Evolutionary conservation across 352 stramenopile species (phyloP).

Genomic region (Globisporangium rhizosaccharum): DNA sequence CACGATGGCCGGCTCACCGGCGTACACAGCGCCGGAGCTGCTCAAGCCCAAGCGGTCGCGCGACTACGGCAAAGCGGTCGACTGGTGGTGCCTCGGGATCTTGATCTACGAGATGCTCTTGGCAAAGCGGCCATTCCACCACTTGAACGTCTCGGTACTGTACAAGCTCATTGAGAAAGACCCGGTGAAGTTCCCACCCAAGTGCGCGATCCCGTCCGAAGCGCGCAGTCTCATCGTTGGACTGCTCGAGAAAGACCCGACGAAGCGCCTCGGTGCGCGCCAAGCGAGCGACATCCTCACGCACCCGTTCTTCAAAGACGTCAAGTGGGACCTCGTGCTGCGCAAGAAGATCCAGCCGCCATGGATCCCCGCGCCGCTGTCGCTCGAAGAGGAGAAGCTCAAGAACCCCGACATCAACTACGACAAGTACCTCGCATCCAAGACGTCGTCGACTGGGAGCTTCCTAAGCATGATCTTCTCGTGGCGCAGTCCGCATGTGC

Average conservation of each 20-base stretch:
- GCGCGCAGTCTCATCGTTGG: constrained; percentile 70
- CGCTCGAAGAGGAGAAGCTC: constrained; percentile 64
- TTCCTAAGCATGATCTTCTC: constrained; percentile 84
- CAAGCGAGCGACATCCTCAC: constrained; percentile 79
- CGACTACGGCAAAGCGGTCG: constrained; percentile 83
- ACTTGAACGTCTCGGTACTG: constrained; percentile 86
- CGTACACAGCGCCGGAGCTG: constrained; percentile 78
- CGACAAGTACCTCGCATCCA: constrained; percentile 80
- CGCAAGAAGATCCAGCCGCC: constrained; percentile 75
- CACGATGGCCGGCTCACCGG: constrained; percentile 80
- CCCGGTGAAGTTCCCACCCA: constrained; percentile 80
- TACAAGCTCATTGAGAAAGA: constrained; percentile 91
- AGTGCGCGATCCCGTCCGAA: constrained; percentile 60
- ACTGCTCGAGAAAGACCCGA: constrained; percentile 80
- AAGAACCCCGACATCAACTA: constrained; percentile 84
- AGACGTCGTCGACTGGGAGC: constrained; percentile 69
- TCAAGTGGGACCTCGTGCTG: constrained; percentile 78
- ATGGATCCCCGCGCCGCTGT: constrained; percentile 65
- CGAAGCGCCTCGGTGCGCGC: constrained; percentile 72
- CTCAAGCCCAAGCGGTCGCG: constrained; percentile 80
- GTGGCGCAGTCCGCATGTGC: constrained; percentile 59
- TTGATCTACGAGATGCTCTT: constrained; percentile 91
- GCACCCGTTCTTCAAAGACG: constrained; percentile 78
- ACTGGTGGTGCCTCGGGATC: constrained; percentile 88
- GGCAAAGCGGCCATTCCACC: constrained; percentile 89